Evolutionary conservation across 352 stramenopile genomes (phyloP).

Genomic region (Lagenidium sp.): DNA sequence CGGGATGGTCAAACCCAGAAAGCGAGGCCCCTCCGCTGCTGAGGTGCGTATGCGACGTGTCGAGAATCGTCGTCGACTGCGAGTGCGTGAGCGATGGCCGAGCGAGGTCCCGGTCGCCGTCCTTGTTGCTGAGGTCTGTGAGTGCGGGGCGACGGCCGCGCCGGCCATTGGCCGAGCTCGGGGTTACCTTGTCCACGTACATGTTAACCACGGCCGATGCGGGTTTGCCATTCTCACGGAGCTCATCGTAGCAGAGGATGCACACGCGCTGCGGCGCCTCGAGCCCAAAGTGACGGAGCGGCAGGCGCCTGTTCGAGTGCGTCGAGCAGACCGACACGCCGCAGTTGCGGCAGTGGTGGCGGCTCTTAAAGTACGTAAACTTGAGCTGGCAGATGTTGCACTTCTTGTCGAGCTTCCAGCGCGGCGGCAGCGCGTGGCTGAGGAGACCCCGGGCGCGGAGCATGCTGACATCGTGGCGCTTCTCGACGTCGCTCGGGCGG

Average conservation of each 20-base stretch:
- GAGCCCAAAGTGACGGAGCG: conserved; percentile 49
- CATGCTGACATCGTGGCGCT: conserved; percentile 5
- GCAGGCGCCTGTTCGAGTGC: conserved; percentile 61
- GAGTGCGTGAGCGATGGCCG: conserved; percentile 11
- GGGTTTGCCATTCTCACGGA: conserved; percentile 61
- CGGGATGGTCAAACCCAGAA: too few relatives aligned
- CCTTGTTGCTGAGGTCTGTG: background rate
- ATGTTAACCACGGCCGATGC: conserved; percentile 71
- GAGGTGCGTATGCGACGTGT: conserved; percentile 10
- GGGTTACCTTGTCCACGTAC: conserved; percentile 27
- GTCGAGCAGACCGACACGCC: conserved; percentile 78
- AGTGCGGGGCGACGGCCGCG: background rate
- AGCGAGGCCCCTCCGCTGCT: too few relatives aligned
- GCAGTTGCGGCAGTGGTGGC: conserved; percentile 86
- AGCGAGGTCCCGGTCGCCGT: background rate
- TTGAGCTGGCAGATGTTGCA: conserved; percentile 82
- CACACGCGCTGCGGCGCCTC: conserved; percentile 63
- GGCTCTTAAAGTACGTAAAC: conserved; percentile 82
- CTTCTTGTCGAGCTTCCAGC: conserved; percentile 62
- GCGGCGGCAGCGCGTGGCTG: conserved; percentile 28
- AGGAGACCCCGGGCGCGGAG: conserved; percentile 13
- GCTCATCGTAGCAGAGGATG: conserved; percentile 73
- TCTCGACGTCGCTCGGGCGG: conserved; percentile 1
- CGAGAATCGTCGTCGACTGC: conserved; percentile 7
- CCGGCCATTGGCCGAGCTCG: too few relatives aligned